A percentile compares a stretch with the other conserved stretches of the same genome.
Conservation (phyloP, 2,329 filamentous ascomycete species). For the Juglanconis oblonga region DNA sequence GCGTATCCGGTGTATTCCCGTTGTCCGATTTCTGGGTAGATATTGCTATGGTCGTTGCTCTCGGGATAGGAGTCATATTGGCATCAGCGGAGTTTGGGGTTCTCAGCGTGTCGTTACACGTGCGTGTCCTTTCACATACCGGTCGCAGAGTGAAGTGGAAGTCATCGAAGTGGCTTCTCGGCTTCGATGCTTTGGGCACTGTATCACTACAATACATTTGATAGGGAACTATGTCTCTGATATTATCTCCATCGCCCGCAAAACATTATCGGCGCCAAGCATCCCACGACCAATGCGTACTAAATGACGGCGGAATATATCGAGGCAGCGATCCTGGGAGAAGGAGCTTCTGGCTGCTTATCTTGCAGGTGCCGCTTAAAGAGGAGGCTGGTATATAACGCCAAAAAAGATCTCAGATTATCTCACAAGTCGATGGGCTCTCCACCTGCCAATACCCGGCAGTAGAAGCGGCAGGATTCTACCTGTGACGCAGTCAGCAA, state of each 20-base stretch:
- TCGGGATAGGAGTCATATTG: neutral
- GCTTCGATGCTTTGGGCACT: neutral
- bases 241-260: neutral
- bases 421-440: neutral
- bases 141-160: neutral
- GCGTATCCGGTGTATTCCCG: neutral
- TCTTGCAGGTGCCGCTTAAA: neutral
- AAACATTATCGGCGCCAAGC: neutral
- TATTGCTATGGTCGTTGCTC: neutral
- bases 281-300: too few relatives aligned
- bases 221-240: neutral
- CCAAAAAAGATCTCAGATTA: neutral
- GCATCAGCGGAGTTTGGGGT: constrained; percentile 10
- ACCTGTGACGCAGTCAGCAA: neutral
- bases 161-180: neutral
- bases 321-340: too few relatives aligned
- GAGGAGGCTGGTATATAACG: neutral
- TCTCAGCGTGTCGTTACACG: neutral
- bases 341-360: neutral
- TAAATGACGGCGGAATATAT: too few relatives aligned
- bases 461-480: neutral
- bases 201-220: neutral
- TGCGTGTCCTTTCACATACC: neutral
- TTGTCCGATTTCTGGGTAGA: neutral
- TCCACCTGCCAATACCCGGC: neutral